Conservation (phyloP, 768 basidiomycete species). For the Russula brevipes region DNA sequence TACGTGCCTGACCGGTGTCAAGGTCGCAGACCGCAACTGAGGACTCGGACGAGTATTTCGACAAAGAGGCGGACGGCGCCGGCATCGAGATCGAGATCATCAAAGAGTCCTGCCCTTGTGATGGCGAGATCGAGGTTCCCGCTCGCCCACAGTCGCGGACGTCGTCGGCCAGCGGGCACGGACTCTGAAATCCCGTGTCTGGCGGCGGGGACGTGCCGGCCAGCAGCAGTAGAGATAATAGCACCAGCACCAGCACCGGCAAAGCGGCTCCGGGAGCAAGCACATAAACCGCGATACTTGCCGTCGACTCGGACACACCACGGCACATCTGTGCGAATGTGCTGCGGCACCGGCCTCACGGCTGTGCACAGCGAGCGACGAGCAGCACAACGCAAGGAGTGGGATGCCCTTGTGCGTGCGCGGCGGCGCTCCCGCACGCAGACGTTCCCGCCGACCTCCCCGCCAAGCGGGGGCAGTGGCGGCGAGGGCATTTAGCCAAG, state of each 20-base stretch:
- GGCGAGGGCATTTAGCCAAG: not conserved
- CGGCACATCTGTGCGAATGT: constrained; percentile 72
- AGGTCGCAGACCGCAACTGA: constrained; percentile 26
- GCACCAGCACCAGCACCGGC: not conserved
- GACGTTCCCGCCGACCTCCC: constrained; percentile 41
- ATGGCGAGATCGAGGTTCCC: too few relatives aligned
- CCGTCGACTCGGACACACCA: constrained; percentile 57
- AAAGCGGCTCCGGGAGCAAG: too few relatives aligned
- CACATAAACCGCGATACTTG: constrained; percentile 51
- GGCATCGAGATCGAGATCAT: constrained; percentile 36
- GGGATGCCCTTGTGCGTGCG: constrained; percentile 77
- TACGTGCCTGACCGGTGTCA: too few relatives aligned
- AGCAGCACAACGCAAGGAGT: constrained; percentile 60
- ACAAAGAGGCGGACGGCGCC: constrained; percentile 53
- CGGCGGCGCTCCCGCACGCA: too few relatives aligned
- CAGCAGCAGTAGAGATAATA: not conserved
- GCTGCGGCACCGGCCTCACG: constrained; percentile 64
- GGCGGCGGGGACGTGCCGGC: not conserved
- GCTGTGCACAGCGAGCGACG: constrained; percentile 81
- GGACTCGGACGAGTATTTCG: constrained; percentile 58
- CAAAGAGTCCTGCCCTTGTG: too few relatives aligned
- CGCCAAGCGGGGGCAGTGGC: constrained; percentile 18
- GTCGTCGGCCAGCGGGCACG: not conserved
- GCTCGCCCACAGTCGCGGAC: too few relatives aligned
- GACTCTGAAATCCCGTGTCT: not conserved